Conservation (phyloP, 331 rosid genomes). For the Rosa hybrid region DNA sequence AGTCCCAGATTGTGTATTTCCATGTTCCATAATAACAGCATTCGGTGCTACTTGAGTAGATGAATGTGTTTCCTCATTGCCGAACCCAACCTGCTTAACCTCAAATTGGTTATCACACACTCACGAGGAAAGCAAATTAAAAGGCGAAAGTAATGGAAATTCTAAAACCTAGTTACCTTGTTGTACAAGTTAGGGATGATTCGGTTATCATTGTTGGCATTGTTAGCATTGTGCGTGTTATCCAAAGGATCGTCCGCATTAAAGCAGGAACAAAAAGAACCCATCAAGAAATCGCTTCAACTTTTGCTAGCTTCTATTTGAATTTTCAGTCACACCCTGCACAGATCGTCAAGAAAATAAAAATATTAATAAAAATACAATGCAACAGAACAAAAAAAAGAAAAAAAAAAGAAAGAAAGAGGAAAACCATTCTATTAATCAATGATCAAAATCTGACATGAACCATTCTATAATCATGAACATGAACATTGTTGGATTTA, state of each 20-base stretch:
- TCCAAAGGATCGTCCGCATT: not conserved
- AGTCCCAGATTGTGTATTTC: not conserved
- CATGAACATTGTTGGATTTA: not conserved
- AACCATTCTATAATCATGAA: not conserved
- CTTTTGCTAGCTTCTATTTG: not conserved
- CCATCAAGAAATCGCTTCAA: slow-evolving; percentile 13
- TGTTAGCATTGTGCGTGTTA: not conserved
- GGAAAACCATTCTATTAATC: not conserved
- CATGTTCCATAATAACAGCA: not conserved
- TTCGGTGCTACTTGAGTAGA: not conserved
- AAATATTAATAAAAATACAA: not conserved
- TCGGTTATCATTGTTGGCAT: not conserved
- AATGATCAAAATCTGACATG: not conserved
- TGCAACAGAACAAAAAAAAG: not conserved
- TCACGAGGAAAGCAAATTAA: not conserved
- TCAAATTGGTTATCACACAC: not conserved
- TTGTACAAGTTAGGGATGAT: slow-evolving; percentile 10
- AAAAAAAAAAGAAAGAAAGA: not conserved
- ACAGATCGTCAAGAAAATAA: not conserved
- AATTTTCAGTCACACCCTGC: not conserved
- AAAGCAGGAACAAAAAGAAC: slow-evolving; percentile 11
- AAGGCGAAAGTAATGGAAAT: not conserved
- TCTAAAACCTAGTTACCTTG: slow-evolving; percentile 13
- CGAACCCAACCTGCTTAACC: slow-evolving; percentile 6
- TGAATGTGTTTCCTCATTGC: not conserved